These are phyloP conservation scores for Backusella circina DNA, from an alignment of 192 early-diverging fungal genomes.

Conservation along the genomic window DNA sequence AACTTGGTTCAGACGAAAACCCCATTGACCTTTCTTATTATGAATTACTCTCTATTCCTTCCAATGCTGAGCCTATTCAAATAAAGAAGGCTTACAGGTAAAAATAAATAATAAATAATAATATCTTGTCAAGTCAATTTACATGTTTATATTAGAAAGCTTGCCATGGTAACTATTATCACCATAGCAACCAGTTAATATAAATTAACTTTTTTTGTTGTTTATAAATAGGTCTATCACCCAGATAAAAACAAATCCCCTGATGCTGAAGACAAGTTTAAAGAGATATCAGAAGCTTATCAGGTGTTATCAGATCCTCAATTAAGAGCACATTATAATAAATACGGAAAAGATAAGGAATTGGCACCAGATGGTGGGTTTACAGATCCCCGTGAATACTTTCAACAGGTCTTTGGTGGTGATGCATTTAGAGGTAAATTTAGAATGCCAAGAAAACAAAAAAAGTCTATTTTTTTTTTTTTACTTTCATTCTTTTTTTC, in stretches of 20 bases:
- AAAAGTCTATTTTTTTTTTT: not conserved
- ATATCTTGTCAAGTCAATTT: no score
- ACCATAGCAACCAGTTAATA: not conserved
- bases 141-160: conserved; percentile 45
- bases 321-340: conserved; percentile 76
- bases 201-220: not conserved
- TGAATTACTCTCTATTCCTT: conserved; percentile 22
- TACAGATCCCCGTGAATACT: conserved; percentile 78
- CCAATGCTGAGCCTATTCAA: conserved; percentile 22
- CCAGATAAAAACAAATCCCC: conserved; percentile 51
- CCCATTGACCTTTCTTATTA: conserved; percentile 34
- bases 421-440: conserved; percentile 58
- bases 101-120: not conserved
- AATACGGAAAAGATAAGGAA: conserved; percentile 64
- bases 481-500: not conserved
- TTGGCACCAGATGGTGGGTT: conserved; percentile 43
- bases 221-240: conserved; percentile 30
- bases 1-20: conserved; percentile 36
- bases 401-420: conserved; percentile 87
- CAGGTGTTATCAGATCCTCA: conserved; percentile 85
- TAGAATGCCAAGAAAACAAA: not conserved
- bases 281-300: conserved; percentile 86
- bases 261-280: conserved; percentile 79
- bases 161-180: conserved; percentile 22
- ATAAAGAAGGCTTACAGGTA: conserved; percentile 42